These are phyloP conservation scores for Allantophomopsis lycopodina DNA, from an alignment of 2,329 filamentous ascomycete genomes.

Conservation along the genomic window DNA sequence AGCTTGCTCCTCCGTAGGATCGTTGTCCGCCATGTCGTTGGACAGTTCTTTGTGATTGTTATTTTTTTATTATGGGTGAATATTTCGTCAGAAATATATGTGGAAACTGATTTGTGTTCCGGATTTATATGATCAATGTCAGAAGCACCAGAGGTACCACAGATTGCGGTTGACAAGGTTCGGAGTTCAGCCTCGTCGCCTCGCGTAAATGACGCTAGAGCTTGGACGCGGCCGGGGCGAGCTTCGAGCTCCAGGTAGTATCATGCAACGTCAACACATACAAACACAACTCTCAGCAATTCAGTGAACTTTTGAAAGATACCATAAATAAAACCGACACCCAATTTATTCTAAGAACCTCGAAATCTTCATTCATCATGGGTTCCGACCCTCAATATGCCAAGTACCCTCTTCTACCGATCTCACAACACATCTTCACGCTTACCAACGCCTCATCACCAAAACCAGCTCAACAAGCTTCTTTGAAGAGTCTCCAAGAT, in stretches of 20 bases:
- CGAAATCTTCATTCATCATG: slow-evolving; percentile 32
- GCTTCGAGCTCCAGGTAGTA: too few relatives aligned
- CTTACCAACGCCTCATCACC: slow-evolving; percentile 68
- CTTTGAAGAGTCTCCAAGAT: slow-evolving; percentile 65
- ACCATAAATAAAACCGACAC: background rate
- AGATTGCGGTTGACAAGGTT: too few relatives aligned
- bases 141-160: too few relatives aligned
- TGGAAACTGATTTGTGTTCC: too few relatives aligned
- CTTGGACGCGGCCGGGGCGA: too few relatives aligned
- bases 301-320: too few relatives aligned
- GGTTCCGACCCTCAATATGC: slow-evolving; percentile 74
- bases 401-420: slow-evolving; percentile 69
- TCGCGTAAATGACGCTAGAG: too few relatives aligned
- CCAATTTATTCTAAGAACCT: slow-evolving; percentile 3
- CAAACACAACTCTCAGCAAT: background rate
- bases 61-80: too few relatives aligned
- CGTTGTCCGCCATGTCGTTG: slow-evolving; percentile 19
- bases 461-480: slow-evolving; percentile 50
- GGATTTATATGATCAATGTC: too few relatives aligned
- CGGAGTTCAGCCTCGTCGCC: too few relatives aligned
- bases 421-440: slow-evolving; percentile 77
- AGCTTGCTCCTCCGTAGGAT: slow-evolving; percentile 20
- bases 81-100: too few relatives aligned
- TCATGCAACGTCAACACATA: too few relatives aligned
- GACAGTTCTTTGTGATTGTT: background rate